phyloP scores from a whole-genome alignment of 2,329 filamentous ascomycete genomes.

The Xylariaceae sp. region DNA sequence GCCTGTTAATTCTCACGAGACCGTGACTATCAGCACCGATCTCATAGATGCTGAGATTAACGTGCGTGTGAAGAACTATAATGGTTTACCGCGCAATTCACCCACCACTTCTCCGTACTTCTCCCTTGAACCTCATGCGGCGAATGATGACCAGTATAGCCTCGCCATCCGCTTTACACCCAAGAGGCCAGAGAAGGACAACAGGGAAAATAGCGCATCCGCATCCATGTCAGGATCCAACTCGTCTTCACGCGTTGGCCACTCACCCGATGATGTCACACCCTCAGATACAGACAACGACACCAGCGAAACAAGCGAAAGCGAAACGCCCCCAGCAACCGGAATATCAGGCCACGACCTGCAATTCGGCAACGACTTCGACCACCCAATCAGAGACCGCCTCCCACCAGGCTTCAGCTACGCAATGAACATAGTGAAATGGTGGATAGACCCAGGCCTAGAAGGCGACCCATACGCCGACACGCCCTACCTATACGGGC shows the following conservation, averaged over 20 bases:
- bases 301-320: not conserved
- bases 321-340: conserved; percentile 8
- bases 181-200: conserved; percentile 41
- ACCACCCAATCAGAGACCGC: conserved; percentile 79
- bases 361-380: conserved; percentile 94
- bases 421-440: conserved; percentile 80
- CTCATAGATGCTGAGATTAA: conserved; percentile 64
- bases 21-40: conserved; percentile 59
- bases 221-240: not conserved
- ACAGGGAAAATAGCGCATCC: conserved; percentile 5
- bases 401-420: conserved; percentile 83
- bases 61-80: conserved; percentile 65
- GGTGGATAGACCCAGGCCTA: conserved; percentile 85
- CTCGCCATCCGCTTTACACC: conserved; percentile 76
- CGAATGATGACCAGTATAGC: conserved; percentile 73
- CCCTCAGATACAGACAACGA: not conserved
- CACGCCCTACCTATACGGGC: conserved; percentile 78
- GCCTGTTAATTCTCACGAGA: conserved; percentile 66
- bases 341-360: conserved; percentile 67
- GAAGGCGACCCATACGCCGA: conserved; percentile 89
- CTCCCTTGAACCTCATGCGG: conserved; percentile 59
- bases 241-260: not conserved
- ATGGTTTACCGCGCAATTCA: conserved; percentile 67
- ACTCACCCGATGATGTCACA: not conserved
- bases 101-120: conserved; percentile 76